Conservation (phyloP, 2,329 filamentous ascomycete species). For the Aspergillus phoenicis region DNA sequence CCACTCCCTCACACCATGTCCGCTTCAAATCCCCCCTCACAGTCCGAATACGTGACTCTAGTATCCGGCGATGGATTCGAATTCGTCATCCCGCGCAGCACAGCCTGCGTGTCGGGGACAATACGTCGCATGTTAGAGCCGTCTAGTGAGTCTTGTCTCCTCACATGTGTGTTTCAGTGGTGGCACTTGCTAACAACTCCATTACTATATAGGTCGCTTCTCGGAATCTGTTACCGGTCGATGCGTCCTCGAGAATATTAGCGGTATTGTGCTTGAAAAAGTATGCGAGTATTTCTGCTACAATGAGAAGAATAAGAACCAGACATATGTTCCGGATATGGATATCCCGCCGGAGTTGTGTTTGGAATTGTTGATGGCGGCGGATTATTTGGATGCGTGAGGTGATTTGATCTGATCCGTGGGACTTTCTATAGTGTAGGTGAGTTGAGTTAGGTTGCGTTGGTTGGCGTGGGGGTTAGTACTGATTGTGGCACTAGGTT, state of each 20-base stretch:
- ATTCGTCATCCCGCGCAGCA: slow-evolving; percentile 63
- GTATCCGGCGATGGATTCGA: slow-evolving; percentile 67
- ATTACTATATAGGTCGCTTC: slow-evolving; percentile 55
- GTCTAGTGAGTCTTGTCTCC: slow-evolving; percentile 51
- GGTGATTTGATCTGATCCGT: slow-evolving; percentile 16
- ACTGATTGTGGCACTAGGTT: not conserved
- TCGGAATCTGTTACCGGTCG: slow-evolving; percentile 61
- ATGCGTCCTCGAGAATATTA: slow-evolving; percentile 63
- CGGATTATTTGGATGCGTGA: slow-evolving; percentile 63
- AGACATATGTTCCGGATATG: slow-evolving; percentile 65
- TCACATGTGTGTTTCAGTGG: not conserved
- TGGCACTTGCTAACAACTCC: not conserved
- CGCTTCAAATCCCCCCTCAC: slow-evolving; percentile 17
- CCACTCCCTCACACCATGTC: slow-evolving; percentile 19
- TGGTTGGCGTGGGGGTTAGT: not conserved
- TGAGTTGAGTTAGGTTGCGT: not conserved
- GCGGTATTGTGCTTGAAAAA: slow-evolving; percentile 66
- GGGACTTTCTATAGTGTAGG: not conserved
- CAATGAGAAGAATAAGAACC: slow-evolving; percentile 64
- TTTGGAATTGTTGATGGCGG: slow-evolving; percentile 66
- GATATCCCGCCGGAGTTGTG: slow-evolving; percentile 67
- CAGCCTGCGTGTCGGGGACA: slow-evolving; percentile 62
- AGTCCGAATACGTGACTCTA: slow-evolving; percentile 63
- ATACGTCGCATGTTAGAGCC: slow-evolving; percentile 67
- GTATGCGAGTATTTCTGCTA: slow-evolving; percentile 73